Evolutionary conservation across 2,329 filamentous ascomycete species (phyloP).

Genomic region (Allantophomopsis cytisporea): DNA sequence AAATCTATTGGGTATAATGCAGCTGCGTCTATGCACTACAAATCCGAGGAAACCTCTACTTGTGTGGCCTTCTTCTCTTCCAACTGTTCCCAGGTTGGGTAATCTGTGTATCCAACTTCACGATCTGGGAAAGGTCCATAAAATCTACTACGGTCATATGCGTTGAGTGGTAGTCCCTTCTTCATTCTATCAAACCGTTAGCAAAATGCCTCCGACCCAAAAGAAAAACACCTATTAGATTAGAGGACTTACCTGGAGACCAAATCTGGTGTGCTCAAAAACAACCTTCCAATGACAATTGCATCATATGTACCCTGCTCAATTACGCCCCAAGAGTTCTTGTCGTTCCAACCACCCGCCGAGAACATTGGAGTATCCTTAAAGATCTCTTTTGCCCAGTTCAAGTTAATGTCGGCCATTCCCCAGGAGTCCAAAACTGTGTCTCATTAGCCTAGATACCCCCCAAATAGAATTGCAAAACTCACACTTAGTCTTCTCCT

Average conservation of each 20-base stretch:
- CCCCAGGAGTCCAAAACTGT: conserved; percentile 30
- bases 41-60: too few relatives aligned
- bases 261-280: conserved; percentile 34
- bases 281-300: conserved; percentile 30
- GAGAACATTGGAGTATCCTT: conserved; percentile 38
- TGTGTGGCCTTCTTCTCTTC: conserved; percentile 1
- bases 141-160: conserved; percentile 29
- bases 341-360: conserved; percentile 37
- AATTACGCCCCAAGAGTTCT: conserved; percentile 33
- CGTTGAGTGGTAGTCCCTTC: conserved; percentile 22
- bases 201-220: neutral
- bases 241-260: conserved; percentile 16
- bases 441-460: neutral
- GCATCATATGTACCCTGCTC: conserved; percentile 32
- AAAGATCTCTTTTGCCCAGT: conserved; percentile 34
- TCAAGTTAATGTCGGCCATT: conserved; percentile 28
- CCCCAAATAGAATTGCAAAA: neutral
- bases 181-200: conserved; percentile 18
- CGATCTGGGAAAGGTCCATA: conserved; percentile 25
- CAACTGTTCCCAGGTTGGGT: conserved; percentile 13
- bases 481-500: conserved; percentile 30
- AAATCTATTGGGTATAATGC: too few relatives aligned
- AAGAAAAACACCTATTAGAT: neutral
- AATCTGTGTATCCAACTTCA: conserved; percentile 21
- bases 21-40: too few relatives aligned